These are phyloP conservation scores for Colletotrichum sp. DNA, from an alignment of 2,329 filamentous ascomycete genomes.

Conservation along the genomic window DNA sequence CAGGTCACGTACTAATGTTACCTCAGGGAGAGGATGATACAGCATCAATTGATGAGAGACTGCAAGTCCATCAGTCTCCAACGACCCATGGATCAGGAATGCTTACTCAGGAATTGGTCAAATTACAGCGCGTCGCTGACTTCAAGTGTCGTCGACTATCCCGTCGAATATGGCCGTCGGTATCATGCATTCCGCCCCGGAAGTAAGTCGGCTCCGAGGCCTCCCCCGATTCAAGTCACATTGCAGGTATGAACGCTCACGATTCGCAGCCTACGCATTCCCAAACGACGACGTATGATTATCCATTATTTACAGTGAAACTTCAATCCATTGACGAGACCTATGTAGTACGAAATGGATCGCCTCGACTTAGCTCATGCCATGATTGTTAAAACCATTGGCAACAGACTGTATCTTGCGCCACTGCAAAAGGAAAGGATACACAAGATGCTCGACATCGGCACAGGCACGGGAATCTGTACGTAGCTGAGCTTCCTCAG, in stretches of 20 bases:
- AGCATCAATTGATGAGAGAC: not conserved
- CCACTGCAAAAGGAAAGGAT: not conserved
- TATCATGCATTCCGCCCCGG: not conserved
- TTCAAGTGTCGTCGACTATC: not conserved
- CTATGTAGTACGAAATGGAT: not conserved
- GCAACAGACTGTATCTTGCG: not conserved
- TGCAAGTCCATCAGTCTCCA: not conserved
- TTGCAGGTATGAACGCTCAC: accelerated
- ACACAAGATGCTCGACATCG: not conserved
- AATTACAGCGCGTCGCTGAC: not conserved
- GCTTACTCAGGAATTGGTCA: not conserved
- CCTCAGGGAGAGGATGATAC: not conserved
- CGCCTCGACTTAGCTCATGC: not conserved
- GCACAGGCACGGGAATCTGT: not conserved
- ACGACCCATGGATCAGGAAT: not conserved
- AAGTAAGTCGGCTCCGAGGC: not conserved
- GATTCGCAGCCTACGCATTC: not conserved
- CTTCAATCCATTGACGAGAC: not conserved
- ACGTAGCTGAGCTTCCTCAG: accelerated
- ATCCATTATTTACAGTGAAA: not conserved
- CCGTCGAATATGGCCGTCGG: not conserved
- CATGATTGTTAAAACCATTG: not conserved
- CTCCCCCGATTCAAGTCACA: too few species aligned
- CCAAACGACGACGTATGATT: not conserved
- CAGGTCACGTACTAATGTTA: accelerated